phyloP scores from a whole-genome alignment of 83 land plant genomes.

The Isoetes engelmannii region DNA sequence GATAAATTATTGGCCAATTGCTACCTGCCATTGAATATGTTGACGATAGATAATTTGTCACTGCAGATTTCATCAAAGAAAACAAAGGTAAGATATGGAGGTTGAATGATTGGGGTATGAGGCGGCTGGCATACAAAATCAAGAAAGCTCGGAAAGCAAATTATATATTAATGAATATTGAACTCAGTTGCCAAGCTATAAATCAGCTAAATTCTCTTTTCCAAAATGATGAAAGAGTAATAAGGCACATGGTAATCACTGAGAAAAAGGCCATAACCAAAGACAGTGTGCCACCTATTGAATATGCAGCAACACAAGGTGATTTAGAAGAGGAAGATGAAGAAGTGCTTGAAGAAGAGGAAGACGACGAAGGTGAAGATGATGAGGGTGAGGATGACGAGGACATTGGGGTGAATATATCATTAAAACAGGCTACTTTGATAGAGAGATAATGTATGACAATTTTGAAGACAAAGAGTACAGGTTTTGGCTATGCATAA shows the following conservation, averaged over 20 bases:
- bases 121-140: constrained; percentile 82
- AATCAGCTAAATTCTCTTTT: constrained; percentile 66
- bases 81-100: constrained; percentile 84
- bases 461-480: too few relatives aligned
- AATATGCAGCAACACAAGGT: constrained; percentile 39
- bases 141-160: constrained; percentile 69
- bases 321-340: constrained; percentile 6
- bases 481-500: too few relatives aligned
- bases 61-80: constrained; percentile 71
- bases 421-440: too few relatives aligned
- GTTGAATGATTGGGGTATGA: constrained; percentile 87
- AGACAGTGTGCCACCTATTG: constrained; percentile 74
- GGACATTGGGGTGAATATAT: constrained; percentile 18
- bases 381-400: constrained; percentile 34
- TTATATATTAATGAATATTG: constrained; percentile 93
- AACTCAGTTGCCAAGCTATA: constrained; percentile 56
- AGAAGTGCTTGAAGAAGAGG: constrained; percentile 31
- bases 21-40: not conserved
- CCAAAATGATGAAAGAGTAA: constrained; percentile 85
- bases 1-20: not conserved
- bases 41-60: not conserved
- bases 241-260: constrained; percentile 78
- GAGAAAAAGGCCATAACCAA: constrained; percentile 59
- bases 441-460: too few relatives aligned
- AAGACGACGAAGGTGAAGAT: constrained; percentile 32